Evolutionary conservation across 2,329 filamentous ascomycete species (phyloP).

Genomic region (Davidsoniella eucalypti): DNA sequence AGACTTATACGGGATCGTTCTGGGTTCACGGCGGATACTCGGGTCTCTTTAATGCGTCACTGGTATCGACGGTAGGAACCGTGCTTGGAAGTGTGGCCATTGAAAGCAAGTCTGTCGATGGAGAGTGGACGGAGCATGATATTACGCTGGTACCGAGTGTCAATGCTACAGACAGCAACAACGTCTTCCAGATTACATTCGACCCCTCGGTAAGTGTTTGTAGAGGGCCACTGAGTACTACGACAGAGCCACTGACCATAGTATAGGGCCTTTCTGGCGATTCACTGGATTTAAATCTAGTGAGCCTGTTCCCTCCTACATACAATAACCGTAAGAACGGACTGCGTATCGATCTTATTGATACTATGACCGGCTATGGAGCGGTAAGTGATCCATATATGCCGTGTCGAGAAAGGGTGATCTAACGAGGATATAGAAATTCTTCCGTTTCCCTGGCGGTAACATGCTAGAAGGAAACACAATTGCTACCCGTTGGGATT

Average conservation of each 20-base stretch:
- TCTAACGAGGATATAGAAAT: constrained; percentile 21
- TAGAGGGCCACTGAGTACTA: not conserved
- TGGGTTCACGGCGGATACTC: constrained; percentile 34
- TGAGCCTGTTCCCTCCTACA: constrained; percentile 43
- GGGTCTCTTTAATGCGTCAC: constrained; percentile 30
- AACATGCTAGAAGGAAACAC: constrained; percentile 40
- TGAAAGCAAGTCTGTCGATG: constrained; percentile 23
- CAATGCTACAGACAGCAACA: constrained; percentile 36
- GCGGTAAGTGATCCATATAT: constrained; percentile 22
- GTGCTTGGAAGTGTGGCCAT: constrained; percentile 31
- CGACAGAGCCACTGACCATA: not conserved
- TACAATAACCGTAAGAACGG: constrained; percentile 43
- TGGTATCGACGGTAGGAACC: constrained; percentile 29
- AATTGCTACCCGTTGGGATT: constrained; percentile 30
- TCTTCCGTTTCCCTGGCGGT: constrained; percentile 49
- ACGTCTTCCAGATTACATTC: constrained; percentile 38
- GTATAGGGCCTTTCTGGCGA: constrained; percentile 21
- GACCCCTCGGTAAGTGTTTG: constrained; percentile 22
- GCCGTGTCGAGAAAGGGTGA: no score
- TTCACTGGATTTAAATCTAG: constrained; percentile 38
- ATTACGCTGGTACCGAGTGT: constrained; percentile 26
- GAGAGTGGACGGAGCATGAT: constrained; percentile 35
- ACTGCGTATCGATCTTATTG: constrained; percentile 36
- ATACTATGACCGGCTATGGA: constrained; percentile 34
- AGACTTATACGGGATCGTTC: constrained; percentile 34